Percentiles rank a stretch among this genome's conserved stretches.
Conservation (phyloP, 1,139 yeast genomes). For the Geotrichum histeridarum region DNA sequence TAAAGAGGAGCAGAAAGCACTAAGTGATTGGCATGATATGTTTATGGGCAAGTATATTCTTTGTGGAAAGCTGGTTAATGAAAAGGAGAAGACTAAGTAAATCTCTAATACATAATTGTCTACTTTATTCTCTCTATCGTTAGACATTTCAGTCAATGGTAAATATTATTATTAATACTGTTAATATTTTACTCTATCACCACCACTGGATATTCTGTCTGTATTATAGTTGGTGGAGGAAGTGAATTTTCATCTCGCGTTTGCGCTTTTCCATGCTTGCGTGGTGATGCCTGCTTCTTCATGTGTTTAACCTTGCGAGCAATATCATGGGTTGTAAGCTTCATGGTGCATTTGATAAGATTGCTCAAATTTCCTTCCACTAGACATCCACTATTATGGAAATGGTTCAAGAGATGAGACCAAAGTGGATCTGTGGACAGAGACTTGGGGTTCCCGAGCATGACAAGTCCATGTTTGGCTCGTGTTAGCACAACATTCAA, state of each 20-base stretch:
- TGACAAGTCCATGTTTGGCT: constrained; percentile 77
- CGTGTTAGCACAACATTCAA: constrained; percentile 89
- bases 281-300: neutral
- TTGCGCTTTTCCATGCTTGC: neutral
- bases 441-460: constrained; percentile 81
- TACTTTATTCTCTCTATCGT: neutral
- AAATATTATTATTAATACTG: too few relatives aligned
- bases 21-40: constrained; percentile 80
- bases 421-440: constrained; percentile 68
- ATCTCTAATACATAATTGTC: neutral
- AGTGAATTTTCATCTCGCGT: neutral
- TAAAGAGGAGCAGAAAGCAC: constrained; percentile 57
- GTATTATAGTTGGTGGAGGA: neutral
- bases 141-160: too few relatives aligned
- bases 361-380: constrained; percentile 90
- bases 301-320: neutral
- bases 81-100: constrained; percentile 21
- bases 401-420: constrained; percentile 74
- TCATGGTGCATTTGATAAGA: constrained; percentile 33
- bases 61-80: constrained; percentile 35
- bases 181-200: too few relatives aligned
- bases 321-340: neutral
- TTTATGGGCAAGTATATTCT: constrained; percentile 57
- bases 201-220: too few relatives aligned
- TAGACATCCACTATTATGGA: constrained; percentile 76